Evolutionary conservation across 495 filamentous ascomycete species (phyloP), one percentile per base, ranked within the genome.

Genomic region (Talaromyces trachyspermus): DNA sequence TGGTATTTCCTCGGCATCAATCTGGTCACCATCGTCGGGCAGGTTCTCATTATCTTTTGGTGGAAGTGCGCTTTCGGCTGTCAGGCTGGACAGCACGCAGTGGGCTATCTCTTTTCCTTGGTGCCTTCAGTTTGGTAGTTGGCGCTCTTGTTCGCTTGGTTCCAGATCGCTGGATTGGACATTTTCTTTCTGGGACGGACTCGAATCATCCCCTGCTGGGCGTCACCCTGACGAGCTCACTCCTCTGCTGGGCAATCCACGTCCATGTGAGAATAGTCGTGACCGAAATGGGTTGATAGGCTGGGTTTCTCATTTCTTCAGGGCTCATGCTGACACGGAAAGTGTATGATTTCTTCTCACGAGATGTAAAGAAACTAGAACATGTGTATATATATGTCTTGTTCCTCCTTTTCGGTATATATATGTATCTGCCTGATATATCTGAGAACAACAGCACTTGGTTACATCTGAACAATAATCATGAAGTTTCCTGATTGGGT

Each of bases 1-100:
- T 82, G 74, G 62, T 90, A 85, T 70, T 94, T 94, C 68, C 66
- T 92, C 5, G 77, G 64, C n/a, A 90, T 95, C 66, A 89, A 86
- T 66, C 54, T 71, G 38, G 69, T 90, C 56, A 91, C 94, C 79
- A 72, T 86, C 49, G 87, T 74, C 20, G 83, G 82, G 25, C 88
- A 95, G 55, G 64, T 92, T 51, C 75, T 89, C 60, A 94, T 94
- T 52, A 71, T 92, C 48, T n/a, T 88, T 81, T 50, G 76, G 90
- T 23, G 88, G 88, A 15, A 78, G 79, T 45, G 62, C 64, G 14
- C 85, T 88, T 2, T 91, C 94, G 62, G 75, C 76, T 30, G 84
- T 94, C 54, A 77, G 78, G n/a, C 60, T 91, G 42, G 78, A 75
- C 19, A 74, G 77, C 12, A 62, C 70, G 9, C 84, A 89, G 60